Base-by-base conservation (phyloP, 1,284 basidiomycete genomes). In the Pseudozyma pruni region DNA sequence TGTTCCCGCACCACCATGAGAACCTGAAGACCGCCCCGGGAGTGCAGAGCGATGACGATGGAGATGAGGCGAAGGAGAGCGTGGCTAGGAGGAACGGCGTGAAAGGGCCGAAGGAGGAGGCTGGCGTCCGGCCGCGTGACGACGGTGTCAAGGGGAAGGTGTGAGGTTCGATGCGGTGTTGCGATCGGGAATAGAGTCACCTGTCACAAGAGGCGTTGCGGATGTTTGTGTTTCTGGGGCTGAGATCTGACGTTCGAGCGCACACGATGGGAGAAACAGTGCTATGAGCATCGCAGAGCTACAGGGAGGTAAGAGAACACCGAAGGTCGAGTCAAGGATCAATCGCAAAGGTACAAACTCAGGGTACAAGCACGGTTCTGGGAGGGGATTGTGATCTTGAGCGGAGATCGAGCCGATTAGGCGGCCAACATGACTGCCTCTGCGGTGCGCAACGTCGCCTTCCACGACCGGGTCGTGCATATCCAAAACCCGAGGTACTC, bases 401-500 rank as follows among this genome's bases (percentile, higher is more conserved):
- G 10, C 4, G 17, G 27, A 43, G 16, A 10, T 5, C 4, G 11
- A 2, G 20, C 9, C 4, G 31, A 13, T 19, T 7, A 9, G 41
- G 31, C n/a, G n/a, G n/a, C 39, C 29, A 39, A 39, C 47, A 40
- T 7, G 38, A 17, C 13, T 17, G 40, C n/a, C 17, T 46, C 37
- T 3, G 43, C n/a, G 29, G 8, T n/a, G 20, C 32, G 47, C 10
- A 37, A 31, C 37, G 40, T 54, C 19, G 54, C 43, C 34, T 35
- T 46, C 23, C 48, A 39, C 22, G 43, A 29, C 41, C 43, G 56
- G 20, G 52, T 35, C 13, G 53, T 57, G 9, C 32, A 10, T 25
- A 58, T 46, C 42, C 58, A 42, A 58, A 68, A 68, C 8, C 64
- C 64, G 16, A 61, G 17, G 41, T 68, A 68, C 10, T 53, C 45